Percentiles rank a stretch among this genome's conserved stretches.
Conservation (phyloP, 805 yeast species). For the Komagataella kurtzmanii region DNA sequence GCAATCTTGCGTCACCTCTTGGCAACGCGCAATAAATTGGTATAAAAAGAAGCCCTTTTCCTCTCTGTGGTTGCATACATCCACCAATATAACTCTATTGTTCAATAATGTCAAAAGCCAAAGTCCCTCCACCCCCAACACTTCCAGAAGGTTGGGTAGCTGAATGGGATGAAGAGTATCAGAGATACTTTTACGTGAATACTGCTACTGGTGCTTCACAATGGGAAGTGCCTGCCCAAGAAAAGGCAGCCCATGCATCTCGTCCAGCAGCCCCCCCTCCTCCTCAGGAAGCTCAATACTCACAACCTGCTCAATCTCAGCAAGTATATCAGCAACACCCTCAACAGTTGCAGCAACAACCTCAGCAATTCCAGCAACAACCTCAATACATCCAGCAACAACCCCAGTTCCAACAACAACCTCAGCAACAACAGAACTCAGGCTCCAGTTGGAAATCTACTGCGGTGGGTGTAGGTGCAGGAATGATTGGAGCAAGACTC, state of each 20-base stretch:
- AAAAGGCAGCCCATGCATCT: not conserved
- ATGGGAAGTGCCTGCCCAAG: not conserved
- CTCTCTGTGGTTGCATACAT: not conserved
- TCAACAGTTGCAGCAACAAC: constrained; percentile 1
- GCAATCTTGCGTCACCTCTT: not conserved
- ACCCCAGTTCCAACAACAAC: constrained; percentile 2
- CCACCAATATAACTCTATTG: not conserved
- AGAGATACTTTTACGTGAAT: not conserved
- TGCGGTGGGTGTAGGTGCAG: constrained; percentile 1
- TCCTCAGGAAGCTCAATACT: not conserved
- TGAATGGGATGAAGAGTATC: constrained; percentile 1
- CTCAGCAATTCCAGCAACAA: constrained; percentile 2
- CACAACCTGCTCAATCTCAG: not conserved
- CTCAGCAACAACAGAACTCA: constrained; percentile 1
- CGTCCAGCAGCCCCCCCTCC: constrained; percentile 15
- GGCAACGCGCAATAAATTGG: not conserved
- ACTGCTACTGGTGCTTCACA: not conserved
- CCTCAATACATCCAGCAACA: constrained; percentile 2
- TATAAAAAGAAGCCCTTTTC: not conserved
- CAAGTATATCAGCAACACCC: constrained; percentile 1
- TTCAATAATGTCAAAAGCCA: not conserved
- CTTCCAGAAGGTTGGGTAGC: constrained; percentile 2
- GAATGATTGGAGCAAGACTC: constrained; percentile 3
- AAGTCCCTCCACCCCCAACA: not conserved
- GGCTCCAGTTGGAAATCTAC: not conserved